phyloP scores from a whole-genome alignment of 176 grass and related monocot genomes.

The Oryza longistaminata region DNA sequence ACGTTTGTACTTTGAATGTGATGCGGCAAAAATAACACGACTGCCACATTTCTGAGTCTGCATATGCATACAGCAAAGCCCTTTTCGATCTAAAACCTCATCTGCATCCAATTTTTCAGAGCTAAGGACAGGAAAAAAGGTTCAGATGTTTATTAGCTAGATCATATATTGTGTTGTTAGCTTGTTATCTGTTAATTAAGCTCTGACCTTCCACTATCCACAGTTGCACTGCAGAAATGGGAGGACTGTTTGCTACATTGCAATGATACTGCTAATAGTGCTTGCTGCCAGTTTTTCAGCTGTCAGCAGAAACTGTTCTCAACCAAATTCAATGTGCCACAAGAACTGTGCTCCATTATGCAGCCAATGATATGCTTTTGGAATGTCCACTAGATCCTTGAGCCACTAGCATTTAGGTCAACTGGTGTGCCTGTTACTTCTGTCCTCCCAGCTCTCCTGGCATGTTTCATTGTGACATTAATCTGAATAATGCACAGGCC shows the following conservation, averaged over 20 bases:
- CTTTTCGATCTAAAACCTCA: constrained; percentile 9
- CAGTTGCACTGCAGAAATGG: constrained; percentile 9
- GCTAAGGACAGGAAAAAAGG: background rate
- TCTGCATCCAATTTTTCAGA: background rate
- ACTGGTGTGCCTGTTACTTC: background rate
- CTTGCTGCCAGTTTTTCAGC: constrained; percentile 1
- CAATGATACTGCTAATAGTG: constrained; percentile 26
- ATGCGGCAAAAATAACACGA: background rate
- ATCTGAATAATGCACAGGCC: background rate
- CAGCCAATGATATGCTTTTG: constrained; percentile 25
- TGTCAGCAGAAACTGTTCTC: constrained; percentile 9
- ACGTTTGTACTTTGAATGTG: too few relatives aligned
- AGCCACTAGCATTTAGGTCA: constrained; percentile 47
- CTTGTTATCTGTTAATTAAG: background rate
- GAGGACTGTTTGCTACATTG: constrained; percentile 21
- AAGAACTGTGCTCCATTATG: constrained; percentile 25
- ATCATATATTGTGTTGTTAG: background rate
- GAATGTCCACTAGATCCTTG: constrained; percentile 38
- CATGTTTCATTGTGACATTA: background rate
- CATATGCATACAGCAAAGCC: background rate
- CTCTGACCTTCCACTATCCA: background rate
- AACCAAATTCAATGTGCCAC: constrained; percentile 16
- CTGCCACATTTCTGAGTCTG: background rate
- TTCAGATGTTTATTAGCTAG: background rate
- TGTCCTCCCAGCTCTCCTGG: background rate